These are phyloP conservation scores for Rosa persica DNA, from an alignment of 306 rosid genomes.

Conservation along the genomic window DNA sequence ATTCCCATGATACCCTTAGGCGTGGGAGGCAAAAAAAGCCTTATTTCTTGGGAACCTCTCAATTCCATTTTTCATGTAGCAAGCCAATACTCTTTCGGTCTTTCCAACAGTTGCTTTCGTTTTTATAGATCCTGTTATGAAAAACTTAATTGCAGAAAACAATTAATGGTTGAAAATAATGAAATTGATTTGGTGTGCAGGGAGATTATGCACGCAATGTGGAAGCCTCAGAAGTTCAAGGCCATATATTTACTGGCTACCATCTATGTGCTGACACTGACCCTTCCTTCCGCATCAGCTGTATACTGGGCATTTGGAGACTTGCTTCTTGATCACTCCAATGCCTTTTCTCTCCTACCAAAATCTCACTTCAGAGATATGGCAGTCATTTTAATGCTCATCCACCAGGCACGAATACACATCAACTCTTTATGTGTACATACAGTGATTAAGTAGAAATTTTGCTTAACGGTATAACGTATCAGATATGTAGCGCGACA, in stretches of 20 bases:
- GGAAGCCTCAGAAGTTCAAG: slow-evolving; percentile 97
- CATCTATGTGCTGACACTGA: slow-evolving; percentile 84
- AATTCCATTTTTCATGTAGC: slow-evolving; percentile 25
- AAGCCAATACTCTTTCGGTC: slow-evolving; percentile 36
- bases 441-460: not conserved
- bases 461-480: not conserved
- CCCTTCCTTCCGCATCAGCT: slow-evolving; percentile 87
- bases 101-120: slow-evolving; percentile 13
- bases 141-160: not conserved
- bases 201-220: slow-evolving; percentile 99
- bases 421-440: not conserved
- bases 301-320: slow-evolving; percentile 99
- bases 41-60: slow-evolving; percentile 28
- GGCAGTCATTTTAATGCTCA: slow-evolving; percentile 94
- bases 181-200: slow-evolving; percentile 36
- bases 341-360: slow-evolving; percentile 93
- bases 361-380: slow-evolving; percentile 75
- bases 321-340: slow-evolving; percentile 91
- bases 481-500: not conserved
- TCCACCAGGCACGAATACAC: slow-evolving; percentile 67
- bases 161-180: not conserved
- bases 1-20: slow-evolving; percentile 41
- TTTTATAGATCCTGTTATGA: slow-evolving; percentile 8
- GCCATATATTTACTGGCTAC: slow-evolving; percentile 83
- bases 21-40: slow-evolving; percentile 59